phyloP scores from a whole-genome alignment of 306 rosid species.

The Lathyrus tuberosus region DNA sequence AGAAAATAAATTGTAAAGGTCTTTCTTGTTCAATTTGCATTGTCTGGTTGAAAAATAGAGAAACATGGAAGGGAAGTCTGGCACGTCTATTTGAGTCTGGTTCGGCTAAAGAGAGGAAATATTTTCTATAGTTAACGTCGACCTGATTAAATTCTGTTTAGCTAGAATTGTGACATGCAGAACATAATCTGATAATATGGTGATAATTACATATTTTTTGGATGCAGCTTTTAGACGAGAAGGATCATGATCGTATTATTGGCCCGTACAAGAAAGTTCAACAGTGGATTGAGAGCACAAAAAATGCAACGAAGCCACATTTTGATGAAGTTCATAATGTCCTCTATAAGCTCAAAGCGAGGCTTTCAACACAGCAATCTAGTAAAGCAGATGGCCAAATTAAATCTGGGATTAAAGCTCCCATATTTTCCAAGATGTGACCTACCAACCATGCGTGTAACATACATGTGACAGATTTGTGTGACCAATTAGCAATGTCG shows the following conservation, averaged over 20 bases:
- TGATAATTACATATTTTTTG: slow-evolving; percentile 8
- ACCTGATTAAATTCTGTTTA: slow-evolving; percentile 15
- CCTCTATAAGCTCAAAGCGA: slow-evolving; percentile 56
- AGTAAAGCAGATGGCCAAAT: slow-evolving; percentile 33
- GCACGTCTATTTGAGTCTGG: background rate
- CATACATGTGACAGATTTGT: slow-evolving; percentile 4
- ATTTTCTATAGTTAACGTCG: background rate
- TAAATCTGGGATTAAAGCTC: slow-evolving; percentile 38
- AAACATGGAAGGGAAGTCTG: slow-evolving; percentile 11
- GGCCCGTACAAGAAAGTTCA: slow-evolving; percentile 82
- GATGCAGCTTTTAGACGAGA: slow-evolving; percentile 70
- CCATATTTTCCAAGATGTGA: slow-evolving; percentile 65
- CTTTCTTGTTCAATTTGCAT: slow-evolving; percentile 34
- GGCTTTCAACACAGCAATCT: slow-evolving; percentile 45
- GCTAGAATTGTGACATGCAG: slow-evolving; percentile 5
- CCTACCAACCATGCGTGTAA: slow-evolving; percentile 13
- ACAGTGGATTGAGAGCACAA: slow-evolving; percentile 81
- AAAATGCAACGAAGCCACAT: slow-evolving; percentile 74
- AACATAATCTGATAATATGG: slow-evolving; percentile 18
- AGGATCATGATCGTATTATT: slow-evolving; percentile 62
- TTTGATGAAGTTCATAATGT: slow-evolving; percentile 74
- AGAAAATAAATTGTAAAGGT: slow-evolving; percentile 6
- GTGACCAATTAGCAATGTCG: background rate
- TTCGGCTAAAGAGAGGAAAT: background rate
- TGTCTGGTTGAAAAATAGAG: slow-evolving; percentile 23